phyloP scores from a whole-genome alignment of 352 stramenopile species.

The Pythium vanterpoolii region DNA sequence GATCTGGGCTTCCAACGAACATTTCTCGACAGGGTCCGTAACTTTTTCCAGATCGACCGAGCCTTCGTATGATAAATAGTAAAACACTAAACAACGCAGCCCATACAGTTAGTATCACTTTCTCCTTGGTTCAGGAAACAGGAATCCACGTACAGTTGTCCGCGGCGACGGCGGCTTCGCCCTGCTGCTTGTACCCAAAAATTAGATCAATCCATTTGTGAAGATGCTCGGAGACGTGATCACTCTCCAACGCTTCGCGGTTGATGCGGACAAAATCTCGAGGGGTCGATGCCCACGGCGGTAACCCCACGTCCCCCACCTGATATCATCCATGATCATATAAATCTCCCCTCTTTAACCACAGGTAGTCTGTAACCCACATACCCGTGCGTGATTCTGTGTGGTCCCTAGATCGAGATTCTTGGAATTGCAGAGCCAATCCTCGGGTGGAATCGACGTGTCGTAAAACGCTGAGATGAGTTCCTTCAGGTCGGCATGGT shows the following conservation, averaged over 20 bases:
- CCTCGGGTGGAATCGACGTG: constrained; percentile 56
- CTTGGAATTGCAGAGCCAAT: constrained; percentile 96
- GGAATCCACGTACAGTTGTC: constrained; percentile 68
- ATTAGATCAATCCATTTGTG: constrained; percentile 87
- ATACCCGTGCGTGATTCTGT: constrained; percentile 49
- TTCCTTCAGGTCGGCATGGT: constrained; percentile 97
- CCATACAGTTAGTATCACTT: background rate
- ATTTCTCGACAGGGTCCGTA: constrained; percentile 90
- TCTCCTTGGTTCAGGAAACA: background rate
- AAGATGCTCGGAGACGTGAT: constrained; percentile 66
- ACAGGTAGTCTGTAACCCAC: too few relatives aligned
- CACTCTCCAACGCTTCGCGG: constrained; percentile 69
- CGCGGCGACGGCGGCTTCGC: constrained; percentile 62
- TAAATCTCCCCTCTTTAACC: background rate
- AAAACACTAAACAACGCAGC: constrained; percentile 58
- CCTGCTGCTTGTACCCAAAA: constrained; percentile 76
- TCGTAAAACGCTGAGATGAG: constrained; percentile 99
- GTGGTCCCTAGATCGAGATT: constrained; percentile 94
- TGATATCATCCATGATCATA: constrained; percentile 15
- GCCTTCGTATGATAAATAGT: constrained; percentile 88
- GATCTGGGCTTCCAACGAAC: constrained; percentile 93
- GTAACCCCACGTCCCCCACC: constrained; percentile 94
- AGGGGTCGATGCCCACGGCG: constrained; percentile 90
- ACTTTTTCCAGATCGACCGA: constrained; percentile 84
- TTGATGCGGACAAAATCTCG: constrained; percentile 75